A percentile compares a stretch with the other conserved stretches of the same genome.
phyloP scores from a whole-genome alignment of 805 yeast species.

The Sporopachydermia lactativora region DNA sequence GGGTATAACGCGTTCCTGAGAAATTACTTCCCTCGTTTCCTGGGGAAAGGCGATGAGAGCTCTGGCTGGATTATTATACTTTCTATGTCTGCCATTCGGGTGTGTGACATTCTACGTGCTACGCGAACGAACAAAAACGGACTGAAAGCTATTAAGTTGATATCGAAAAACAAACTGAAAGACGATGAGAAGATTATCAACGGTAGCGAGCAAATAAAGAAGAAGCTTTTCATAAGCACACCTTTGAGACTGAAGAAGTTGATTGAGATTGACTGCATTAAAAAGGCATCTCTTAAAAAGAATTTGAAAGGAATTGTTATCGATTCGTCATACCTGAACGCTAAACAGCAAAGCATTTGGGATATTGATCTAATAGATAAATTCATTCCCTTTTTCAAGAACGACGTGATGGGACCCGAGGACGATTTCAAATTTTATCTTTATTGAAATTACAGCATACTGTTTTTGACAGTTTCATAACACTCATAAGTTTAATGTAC shows the following conservation, averaged over 20 bases:
- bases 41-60: constrained; percentile 23
- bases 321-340: constrained; percentile 48
- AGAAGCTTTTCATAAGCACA: not conserved
- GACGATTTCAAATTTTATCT: not conserved
- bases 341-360: constrained; percentile 46
- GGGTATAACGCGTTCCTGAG: constrained; percentile 42
- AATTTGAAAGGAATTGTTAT: constrained; percentile 39
- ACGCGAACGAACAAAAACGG: constrained; percentile 23
- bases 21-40: constrained; percentile 24
- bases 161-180: constrained; percentile 57
- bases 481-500: no score
- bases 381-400: not conserved
- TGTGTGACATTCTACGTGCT: constrained; percentile 72
- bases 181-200: constrained; percentile 40
- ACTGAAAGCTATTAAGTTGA: constrained; percentile 50
- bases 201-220: constrained; percentile 5
- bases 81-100: constrained; percentile 71
- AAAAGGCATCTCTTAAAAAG: not conserved
- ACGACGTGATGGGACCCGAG: not conserved
- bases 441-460: no score
- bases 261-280: not conserved
- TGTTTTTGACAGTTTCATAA: no score
- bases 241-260: not conserved
- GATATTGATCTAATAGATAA: constrained; percentile 24
- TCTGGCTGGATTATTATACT: constrained; percentile 29